Percentiles rank a stretch among this genome's conserved stretches.
Conservation (phyloP, 169 alveolate genomes). For the Plasmodium cynomolgi region DNA sequence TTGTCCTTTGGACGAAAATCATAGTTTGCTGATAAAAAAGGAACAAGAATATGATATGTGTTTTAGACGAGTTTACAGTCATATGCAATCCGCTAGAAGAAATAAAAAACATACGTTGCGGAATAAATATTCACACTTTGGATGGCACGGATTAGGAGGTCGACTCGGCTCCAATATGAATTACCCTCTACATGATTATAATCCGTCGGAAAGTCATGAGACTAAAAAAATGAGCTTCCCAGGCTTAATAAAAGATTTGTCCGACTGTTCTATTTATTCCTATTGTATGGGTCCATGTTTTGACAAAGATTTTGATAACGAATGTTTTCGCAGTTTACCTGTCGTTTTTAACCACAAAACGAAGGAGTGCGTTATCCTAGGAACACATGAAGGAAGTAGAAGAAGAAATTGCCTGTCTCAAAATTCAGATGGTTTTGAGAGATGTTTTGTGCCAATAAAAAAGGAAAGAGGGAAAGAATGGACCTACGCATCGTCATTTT, state of each 20-base stretch:
- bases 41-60: constrained; percentile 71
- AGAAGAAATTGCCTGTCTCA: constrained; percentile 5
- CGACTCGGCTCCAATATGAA: constrained; percentile 48
- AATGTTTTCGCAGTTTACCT: constrained; percentile 62
- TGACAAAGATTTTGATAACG: constrained; percentile 56
- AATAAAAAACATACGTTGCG: background rate
- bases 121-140: constrained; percentile 18
- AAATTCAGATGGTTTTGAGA: constrained; percentile 3
- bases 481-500: constrained; percentile 68
- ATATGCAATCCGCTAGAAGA: background rate
- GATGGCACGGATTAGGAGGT: constrained; percentile 67
- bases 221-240: constrained; percentile 46
- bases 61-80: constrained; percentile 8
- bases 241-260: constrained; percentile 14
- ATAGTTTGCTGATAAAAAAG: constrained; percentile 8
- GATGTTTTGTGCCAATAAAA: constrained; percentile 44
- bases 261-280: constrained; percentile 63
- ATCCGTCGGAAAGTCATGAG: constrained; percentile 21
- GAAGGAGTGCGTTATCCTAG: constrained; percentile 46
- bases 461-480: constrained; percentile 50
- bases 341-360: constrained; percentile 53
- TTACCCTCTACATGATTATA: constrained; percentile 32
- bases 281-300: constrained; percentile 68
- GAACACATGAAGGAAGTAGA: constrained; percentile 56
- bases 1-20: constrained; percentile 65